These are phyloP conservation scores for Curvularia lunata DNA, from an alignment of 2,329 filamentous ascomycete genomes.

Conservation along the genomic window DNA sequence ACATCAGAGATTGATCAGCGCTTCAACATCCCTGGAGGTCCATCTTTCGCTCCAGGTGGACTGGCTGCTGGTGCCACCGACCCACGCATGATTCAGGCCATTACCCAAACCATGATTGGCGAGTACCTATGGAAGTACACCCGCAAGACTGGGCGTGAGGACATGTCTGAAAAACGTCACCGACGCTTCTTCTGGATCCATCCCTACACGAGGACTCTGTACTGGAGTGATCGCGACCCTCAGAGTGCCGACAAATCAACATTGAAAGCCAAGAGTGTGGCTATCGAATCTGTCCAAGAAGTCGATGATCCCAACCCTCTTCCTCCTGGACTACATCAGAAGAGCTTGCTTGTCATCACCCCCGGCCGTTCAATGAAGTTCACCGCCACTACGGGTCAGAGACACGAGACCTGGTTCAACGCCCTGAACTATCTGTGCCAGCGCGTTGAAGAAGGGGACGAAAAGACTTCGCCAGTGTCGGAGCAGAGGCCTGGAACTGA, in stretches of 20 bases:
- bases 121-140: conserved; percentile 99
- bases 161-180: conserved; percentile 88
- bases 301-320: conserved; percentile 94
- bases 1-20: conserved; percentile 90
- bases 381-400: conserved; percentile 88
- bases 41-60: conserved; percentile 59
- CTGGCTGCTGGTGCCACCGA: conserved; percentile 75
- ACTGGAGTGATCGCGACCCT: conserved; percentile 94
- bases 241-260: conserved; percentile 77
- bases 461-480: conserved; percentile 30
- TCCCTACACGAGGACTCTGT: conserved; percentile 92
- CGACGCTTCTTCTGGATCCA: conserved; percentile 99
- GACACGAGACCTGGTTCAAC: conserved; percentile 99
- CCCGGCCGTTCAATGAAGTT: conserved; percentile 91
- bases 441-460: conserved; percentile 63
- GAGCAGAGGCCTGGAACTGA: conserved; percentile 58
- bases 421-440: conserved; percentile 91
- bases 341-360: conserved; percentile 89
- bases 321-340: conserved; percentile 91
- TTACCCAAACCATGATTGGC: conserved; percentile 99
- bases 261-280: conserved; percentile 83
- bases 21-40: conserved; percentile 70
- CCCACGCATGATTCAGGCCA: conserved; percentile 97
- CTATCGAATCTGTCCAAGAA: conserved; percentile 90
- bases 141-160: conserved; percentile 85